Percentiles rank a stretch among this genome's conserved stretches.
Evolutionary conservation across 73 alveolate species (phyloP).

Genomic region (Breviolum minutum): DNA sequence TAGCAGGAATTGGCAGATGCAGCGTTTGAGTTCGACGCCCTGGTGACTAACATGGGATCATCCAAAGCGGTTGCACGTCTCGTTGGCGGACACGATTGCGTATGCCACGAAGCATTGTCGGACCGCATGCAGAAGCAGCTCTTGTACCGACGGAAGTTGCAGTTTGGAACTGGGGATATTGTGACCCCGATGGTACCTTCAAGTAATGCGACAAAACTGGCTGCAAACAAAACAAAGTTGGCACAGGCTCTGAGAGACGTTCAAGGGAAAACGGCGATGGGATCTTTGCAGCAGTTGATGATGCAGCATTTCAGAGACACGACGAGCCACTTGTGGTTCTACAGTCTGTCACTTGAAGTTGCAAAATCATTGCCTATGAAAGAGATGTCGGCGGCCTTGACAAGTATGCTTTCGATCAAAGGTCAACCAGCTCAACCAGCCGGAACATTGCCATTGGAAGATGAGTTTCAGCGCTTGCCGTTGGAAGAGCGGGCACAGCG

Average conservation of each 20-base stretch:
- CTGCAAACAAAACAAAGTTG: neutral
- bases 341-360: neutral
- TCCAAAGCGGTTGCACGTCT: neutral
- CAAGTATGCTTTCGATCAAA: neutral
- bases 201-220: neutral
- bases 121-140: neutral
- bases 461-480: neutral
- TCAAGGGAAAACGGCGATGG: neutral
- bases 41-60: neutral
- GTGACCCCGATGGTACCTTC: neutral
- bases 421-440: neutral
- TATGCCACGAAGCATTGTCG: too few species aligned
- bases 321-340: neutral
- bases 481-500: neutral
- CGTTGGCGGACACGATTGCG: conserved; percentile 15
- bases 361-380: neutral
- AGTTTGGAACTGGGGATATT: neutral
- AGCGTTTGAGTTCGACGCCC: neutral
- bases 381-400: neutral
- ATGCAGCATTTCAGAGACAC: neutral
- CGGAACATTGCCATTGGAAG: neutral
- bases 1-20: conserved; percentile 2
- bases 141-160: neutral
- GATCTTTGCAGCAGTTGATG: neutral
- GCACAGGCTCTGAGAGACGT: neutral